Percentiles rank a stretch among this genome's conserved stretches.
phyloP scores from a whole-genome alignment of 2,329 filamentous ascomycete species.

The Aspergillus sp. region DNA sequence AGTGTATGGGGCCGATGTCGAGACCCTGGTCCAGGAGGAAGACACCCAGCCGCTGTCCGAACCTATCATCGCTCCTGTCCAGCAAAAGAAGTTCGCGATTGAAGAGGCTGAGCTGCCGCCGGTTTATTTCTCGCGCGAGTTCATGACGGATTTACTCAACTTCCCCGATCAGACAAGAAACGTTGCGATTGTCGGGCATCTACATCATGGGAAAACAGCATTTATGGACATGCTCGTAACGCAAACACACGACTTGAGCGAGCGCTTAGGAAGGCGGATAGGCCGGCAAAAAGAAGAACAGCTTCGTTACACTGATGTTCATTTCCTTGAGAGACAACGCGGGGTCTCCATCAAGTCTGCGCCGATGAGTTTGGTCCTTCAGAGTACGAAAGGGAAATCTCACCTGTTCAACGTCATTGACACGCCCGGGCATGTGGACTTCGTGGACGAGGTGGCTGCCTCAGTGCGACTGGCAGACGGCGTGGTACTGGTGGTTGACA shows the following conservation, averaged over 20 bases:
- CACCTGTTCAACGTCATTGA: slow-evolving; percentile 92
- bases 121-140: slow-evolving; percentile 78
- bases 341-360: slow-evolving; percentile 87
- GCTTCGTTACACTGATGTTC: slow-evolving; percentile 87
- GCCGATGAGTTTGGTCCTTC: slow-evolving; percentile 88
- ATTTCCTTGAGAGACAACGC: slow-evolving; percentile 78
- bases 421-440: slow-evolving; percentile 96
- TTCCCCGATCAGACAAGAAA: slow-evolving; percentile 93
- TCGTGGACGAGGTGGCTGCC: slow-evolving; percentile 91
- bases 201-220: slow-evolving; percentile 96
- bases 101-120: slow-evolving; percentile 85
- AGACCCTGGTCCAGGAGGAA: slow-evolving; percentile 93
- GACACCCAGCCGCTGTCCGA: slow-evolving; percentile 87
- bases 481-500: slow-evolving; percentile 86
- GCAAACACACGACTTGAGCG: slow-evolving; percentile 82
- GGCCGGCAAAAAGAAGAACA: slow-evolving; percentile 81
- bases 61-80: slow-evolving; percentile 86
- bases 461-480: slow-evolving; percentile 82
- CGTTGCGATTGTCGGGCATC: slow-evolving; percentile 79
- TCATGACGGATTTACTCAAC: slow-evolving; percentile 94
- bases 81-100: slow-evolving; percentile 92
- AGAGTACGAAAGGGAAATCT: slow-evolving; percentile 83
- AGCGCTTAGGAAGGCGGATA: slow-evolving; percentile 68
- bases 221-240: slow-evolving; percentile 97
- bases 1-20: slow-evolving; percentile 87